Conservation (phyloP, 495 filamentous ascomycete genomes). For the Tuber magnatum region DNA sequence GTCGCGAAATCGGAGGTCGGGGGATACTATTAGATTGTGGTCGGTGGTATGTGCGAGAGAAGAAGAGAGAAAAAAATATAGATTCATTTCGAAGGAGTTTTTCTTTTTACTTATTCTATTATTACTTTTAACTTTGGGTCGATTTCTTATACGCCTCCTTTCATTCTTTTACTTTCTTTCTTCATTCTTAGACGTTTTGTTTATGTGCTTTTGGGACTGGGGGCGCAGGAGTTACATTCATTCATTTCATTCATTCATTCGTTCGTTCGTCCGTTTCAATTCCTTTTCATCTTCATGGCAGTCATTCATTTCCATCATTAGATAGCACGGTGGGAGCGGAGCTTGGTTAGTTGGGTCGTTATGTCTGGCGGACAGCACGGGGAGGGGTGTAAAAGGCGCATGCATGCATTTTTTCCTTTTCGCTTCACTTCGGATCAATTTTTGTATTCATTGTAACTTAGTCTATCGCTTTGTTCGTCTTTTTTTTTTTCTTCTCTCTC, state of each 20-base stretch:
- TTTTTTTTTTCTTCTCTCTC: not conserved
- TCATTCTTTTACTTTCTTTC: not conserved
- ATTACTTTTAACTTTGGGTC: not conserved
- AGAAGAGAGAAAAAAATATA: not conserved
- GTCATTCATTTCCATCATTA: not conserved
- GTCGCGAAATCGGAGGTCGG: conserved; percentile 29
- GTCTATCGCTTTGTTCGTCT: not conserved
- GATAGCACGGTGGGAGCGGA: not conserved
- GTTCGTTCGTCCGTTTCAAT: not conserved
- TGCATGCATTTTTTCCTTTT: not conserved
- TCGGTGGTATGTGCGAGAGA: not conserved
- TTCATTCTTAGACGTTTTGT: not conserved
- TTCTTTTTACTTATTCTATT: not conserved
- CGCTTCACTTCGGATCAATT: not conserved
- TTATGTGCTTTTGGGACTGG: not conserved
- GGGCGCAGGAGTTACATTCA: not conserved
- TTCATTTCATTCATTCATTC: not conserved
- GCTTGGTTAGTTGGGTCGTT: not conserved
- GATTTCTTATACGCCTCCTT: not conserved
- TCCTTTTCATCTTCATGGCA: not conserved
- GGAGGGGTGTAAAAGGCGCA: not conserved
- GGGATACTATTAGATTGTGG: conserved; percentile 7
- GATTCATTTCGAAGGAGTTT: not conserved
- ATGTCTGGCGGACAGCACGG: not conserved
- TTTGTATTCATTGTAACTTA: not conserved